Evolutionary conservation across 2,329 filamentous ascomycete genomes (phyloP).

Genomic region (Leptographium wingfieldii): DNA sequence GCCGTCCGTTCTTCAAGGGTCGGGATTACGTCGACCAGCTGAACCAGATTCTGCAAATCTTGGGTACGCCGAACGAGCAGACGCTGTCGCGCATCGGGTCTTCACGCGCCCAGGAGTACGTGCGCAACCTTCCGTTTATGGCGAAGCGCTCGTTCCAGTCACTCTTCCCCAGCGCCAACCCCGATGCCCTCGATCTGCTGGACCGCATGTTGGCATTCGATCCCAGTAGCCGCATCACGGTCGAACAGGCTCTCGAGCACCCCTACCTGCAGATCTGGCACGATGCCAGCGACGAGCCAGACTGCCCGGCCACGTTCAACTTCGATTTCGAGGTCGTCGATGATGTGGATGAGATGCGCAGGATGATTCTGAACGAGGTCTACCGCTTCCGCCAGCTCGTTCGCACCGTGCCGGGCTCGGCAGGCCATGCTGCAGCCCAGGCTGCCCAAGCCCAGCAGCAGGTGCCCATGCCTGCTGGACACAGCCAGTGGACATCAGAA

Average conservation of each 20-base stretch:
- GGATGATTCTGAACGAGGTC: slow-evolving; percentile 96
- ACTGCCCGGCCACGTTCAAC: slow-evolving; percentile 88
- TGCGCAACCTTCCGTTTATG: slow-evolving; percentile 91
- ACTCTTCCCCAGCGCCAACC: slow-evolving; percentile 90
- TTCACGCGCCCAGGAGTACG: slow-evolving; percentile 92
- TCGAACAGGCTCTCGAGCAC: slow-evolving; percentile 92
- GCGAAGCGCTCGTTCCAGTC: slow-evolving; percentile 79
- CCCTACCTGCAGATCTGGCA: slow-evolving; percentile 97
- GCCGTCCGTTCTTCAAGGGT: slow-evolving; percentile 97
- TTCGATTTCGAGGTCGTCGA: slow-evolving; percentile 98
- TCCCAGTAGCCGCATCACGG: slow-evolving; percentile 81
- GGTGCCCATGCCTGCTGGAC: slow-evolving; percentile 40
- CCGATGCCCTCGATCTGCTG: slow-evolving; percentile 85
- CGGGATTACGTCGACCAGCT: slow-evolving; percentile 98
- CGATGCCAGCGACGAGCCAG: slow-evolving; percentile 89
- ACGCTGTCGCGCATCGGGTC: slow-evolving; percentile 90
- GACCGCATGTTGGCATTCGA: slow-evolving; percentile 98
- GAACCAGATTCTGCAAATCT: slow-evolving; percentile 97
- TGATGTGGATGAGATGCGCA: slow-evolving; percentile 87
- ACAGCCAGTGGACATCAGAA: slow-evolving; percentile 43
- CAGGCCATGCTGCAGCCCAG: slow-evolving; percentile 13
- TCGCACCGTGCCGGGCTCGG: slow-evolving; percentile 33
- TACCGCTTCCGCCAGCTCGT: slow-evolving; percentile 62
- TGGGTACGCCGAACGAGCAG: slow-evolving; percentile 92
- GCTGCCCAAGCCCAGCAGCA: slow-evolving; percentile 19